Evolutionary conservation across 805 yeast species (phyloP).

Genomic region (Barnettozyma botsteinii): DNA sequence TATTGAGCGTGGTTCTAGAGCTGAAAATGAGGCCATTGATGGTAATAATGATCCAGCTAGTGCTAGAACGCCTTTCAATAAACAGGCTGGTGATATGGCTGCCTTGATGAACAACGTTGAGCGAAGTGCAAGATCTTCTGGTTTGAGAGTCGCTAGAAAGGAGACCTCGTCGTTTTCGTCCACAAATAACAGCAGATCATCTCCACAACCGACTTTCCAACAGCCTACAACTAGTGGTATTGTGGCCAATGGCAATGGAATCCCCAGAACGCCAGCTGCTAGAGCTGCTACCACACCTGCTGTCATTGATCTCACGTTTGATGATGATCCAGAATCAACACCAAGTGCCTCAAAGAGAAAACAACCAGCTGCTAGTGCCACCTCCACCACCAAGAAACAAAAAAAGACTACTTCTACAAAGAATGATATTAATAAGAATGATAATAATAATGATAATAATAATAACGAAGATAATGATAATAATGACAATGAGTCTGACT

Average conservation of each 20-base stretch:
- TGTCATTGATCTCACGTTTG: slow-evolving; percentile 25
- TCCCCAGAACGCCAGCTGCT: slow-evolving; percentile 4
- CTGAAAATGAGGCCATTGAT: neutral
- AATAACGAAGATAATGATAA: slow-evolving; percentile 11
- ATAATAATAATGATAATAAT: slow-evolving; percentile 2
- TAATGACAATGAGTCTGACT: slow-evolving; percentile 14
- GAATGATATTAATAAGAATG: slow-evolving; percentile 3
- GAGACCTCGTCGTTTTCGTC: slow-evolving; percentile 15
- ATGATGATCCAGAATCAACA: slow-evolving; percentile 13
- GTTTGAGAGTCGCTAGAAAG: slow-evolving; percentile 18
- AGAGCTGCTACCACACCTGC: slow-evolving; percentile 5
- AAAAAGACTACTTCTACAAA: slow-evolving; percentile 5
- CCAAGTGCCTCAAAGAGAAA: neutral
- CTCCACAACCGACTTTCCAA: slow-evolving; percentile 17
- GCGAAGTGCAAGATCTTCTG: slow-evolving; percentile 12
- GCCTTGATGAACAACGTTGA: slow-evolving; percentile 10
- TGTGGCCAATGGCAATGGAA: no score
- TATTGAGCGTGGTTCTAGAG: no score
- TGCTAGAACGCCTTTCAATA: neutral
- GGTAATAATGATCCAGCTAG: neutral
- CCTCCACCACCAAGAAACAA: slow-evolving; percentile 6
- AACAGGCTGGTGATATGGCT: slow-evolving; percentile 3
- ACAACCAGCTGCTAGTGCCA: neutral
- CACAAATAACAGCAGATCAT: slow-evolving; percentile 7
- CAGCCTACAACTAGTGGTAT: no score